A percentile compares a stretch with the other conserved stretches of the same genome.
Evolutionary conservation across 1,139 yeast genomes (phyloP).

Genomic region (Protomyces lactucae-debilis): DNA sequence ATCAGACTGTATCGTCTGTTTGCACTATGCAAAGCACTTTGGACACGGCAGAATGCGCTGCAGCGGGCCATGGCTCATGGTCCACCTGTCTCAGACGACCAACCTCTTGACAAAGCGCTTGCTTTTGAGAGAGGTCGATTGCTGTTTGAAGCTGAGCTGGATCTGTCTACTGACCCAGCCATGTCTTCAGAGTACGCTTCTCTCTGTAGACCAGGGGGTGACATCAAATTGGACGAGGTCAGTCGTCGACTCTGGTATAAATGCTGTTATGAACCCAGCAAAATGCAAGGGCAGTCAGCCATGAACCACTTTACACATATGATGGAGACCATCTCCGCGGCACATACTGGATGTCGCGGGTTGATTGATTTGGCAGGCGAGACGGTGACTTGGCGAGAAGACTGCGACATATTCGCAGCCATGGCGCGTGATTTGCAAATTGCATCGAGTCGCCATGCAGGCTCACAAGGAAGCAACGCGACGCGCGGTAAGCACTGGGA

Average conservation of each 20-base stretch:
- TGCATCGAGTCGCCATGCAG: too few relatives aligned
- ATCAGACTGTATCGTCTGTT: background rate
- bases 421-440: background rate
- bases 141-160: background rate
- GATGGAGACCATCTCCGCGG: background rate
- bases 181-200: background rate
- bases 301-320: background rate
- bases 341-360: background rate
- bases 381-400: background rate
- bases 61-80: background rate
- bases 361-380: background rate
- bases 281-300: background rate
- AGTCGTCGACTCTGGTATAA: background rate
- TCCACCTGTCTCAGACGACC: background rate
- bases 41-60: background rate
- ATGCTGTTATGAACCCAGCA: background rate
- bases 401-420: background rate
- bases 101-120: background rate
- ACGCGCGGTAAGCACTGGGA: conserved; percentile 12
- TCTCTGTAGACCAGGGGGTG: background rate
- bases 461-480: background rate
- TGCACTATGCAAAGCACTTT: background rate
- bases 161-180: background rate
- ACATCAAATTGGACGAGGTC: background rate
- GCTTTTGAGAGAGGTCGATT: background rate